These are phyloP conservation scores for Yamadazyma sp. DNA, from an alignment of 1,139 yeast species.

Conservation along the genomic window DNA sequence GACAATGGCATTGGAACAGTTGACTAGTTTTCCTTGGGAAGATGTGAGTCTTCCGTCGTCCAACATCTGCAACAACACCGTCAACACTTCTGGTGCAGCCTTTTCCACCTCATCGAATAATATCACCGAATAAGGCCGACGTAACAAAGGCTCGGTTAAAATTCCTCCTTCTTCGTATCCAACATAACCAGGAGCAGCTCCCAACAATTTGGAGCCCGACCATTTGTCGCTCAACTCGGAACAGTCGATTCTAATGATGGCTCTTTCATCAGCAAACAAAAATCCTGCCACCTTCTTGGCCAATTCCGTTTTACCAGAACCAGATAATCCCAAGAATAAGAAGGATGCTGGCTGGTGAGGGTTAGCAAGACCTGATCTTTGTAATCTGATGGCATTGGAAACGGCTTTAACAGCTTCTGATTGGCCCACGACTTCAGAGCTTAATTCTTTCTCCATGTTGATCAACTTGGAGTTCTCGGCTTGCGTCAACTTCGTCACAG, in stretches of 20 bases:
- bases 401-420: slow-evolving; percentile 95
- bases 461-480: slow-evolving; percentile 93
- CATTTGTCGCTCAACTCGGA: slow-evolving; percentile 94
- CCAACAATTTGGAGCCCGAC: slow-evolving; percentile 90
- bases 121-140: slow-evolving; percentile 93
- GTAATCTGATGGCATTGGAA: slow-evolving; percentile 87
- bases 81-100: slow-evolving; percentile 98
- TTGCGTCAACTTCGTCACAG: slow-evolving; percentile 94
- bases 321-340: slow-evolving; percentile 91
- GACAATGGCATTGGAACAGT: slow-evolving; percentile 87
- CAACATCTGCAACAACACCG: slow-evolving; percentile 82
- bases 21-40: slow-evolving; percentile 89
- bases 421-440: slow-evolving; percentile 91
- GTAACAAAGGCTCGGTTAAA: slow-evolving; percentile 83
- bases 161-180: slow-evolving; percentile 99
- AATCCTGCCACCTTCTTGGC: slow-evolving; percentile 97
- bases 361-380: slow-evolving; percentile 93
- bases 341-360: slow-evolving; percentile 97
- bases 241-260: slow-evolving; percentile 96
- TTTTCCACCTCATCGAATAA: slow-evolving; percentile 96
- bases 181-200: slow-evolving; percentile 98
- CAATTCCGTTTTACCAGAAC: slow-evolving; percentile 97
- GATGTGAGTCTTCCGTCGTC: slow-evolving; percentile 97
- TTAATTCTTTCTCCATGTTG: slow-evolving; percentile 86
- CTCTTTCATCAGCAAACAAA: slow-evolving; percentile 91